phyloP scores from a whole-genome alignment of 768 basidiomycete species.

The Clavulina sp. region DNA sequence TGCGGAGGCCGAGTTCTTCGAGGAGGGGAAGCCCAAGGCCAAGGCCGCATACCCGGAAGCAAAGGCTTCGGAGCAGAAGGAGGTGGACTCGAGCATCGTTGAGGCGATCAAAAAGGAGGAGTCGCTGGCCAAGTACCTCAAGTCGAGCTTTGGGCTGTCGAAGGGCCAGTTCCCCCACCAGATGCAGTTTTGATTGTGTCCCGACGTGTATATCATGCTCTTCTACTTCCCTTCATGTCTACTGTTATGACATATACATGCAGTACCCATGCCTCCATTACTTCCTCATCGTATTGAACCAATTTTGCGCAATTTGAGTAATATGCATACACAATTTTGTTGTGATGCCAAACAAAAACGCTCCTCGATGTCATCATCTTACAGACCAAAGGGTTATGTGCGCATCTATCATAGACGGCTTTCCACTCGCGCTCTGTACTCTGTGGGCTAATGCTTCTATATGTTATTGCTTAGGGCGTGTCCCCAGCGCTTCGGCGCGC shows the following conservation, averaged over 20 bases:
- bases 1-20: constrained; percentile 95
- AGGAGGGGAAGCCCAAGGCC: constrained; percentile 78
- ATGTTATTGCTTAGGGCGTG: too few species aligned
- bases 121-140: constrained; percentile 83
- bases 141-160: constrained; percentile 80
- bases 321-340: too few species aligned
- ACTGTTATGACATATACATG: too few species aligned
- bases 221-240: too few species aligned
- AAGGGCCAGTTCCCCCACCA: constrained; percentile 97
- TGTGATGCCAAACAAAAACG: too few species aligned
- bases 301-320: too few species aligned
- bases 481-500: constrained; percentile 80
- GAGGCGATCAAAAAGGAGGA: constrained; percentile 80
- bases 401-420: constrained; percentile 9
- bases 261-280: too few species aligned
- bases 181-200: constrained; percentile 60
- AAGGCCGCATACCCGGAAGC: constrained; percentile 75
- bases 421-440: background rate
- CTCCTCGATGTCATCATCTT: constrained; percentile 20
- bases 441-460: constrained; percentile 4
- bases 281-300: too few species aligned
- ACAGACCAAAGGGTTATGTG: constrained; percentile 38
- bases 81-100: constrained; percentile 59
- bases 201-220: too few species aligned
- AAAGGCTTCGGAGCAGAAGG: constrained; percentile 85